Conservation (phyloP, 2,329 filamentous ascomycete genomes). For the Fusarium algeriense region DNA sequence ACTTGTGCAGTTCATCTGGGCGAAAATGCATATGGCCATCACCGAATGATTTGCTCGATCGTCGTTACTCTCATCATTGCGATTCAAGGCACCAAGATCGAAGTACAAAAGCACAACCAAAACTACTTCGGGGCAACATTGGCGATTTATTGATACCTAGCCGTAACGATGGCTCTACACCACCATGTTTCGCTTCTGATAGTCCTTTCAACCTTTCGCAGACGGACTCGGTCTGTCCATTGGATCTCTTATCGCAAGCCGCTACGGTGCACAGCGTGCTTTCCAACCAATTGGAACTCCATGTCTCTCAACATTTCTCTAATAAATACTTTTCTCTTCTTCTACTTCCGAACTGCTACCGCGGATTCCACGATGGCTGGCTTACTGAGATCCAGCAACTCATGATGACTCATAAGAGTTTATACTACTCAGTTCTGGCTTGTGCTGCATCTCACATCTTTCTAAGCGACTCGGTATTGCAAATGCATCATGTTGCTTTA, state of each 20-base stretch:
- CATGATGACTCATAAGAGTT: conserved; percentile 44
- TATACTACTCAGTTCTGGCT: conserved; percentile 49
- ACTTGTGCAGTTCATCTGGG: conserved; percentile 1
- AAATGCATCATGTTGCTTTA: conserved; percentile 40
- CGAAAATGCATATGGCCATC: conserved; percentile 33
- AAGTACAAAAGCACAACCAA: neutral
- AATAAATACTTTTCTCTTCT: conserved; percentile 40
- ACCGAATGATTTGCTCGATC: conserved; percentile 26
- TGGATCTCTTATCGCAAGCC: conserved; percentile 12
- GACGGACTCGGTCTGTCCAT: neutral
- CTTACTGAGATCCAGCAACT: conserved; percentile 47
- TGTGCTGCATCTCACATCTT: conserved; percentile 46
- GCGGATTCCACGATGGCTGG: conserved; percentile 48
- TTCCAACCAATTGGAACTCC: conserved; percentile 25
- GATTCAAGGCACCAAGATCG: conserved; percentile 15
- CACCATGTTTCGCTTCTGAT: rapidly evolving
- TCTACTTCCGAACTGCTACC: conserved; percentile 48
- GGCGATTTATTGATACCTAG: neutral
- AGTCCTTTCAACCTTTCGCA: no score
- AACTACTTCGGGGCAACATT: neutral
- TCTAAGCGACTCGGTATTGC: conserved; percentile 23
- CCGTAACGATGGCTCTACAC: rapidly evolving
- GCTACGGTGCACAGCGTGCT: conserved; percentile 14
- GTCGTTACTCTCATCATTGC: conserved; percentile 23
- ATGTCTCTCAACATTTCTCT: conserved; percentile 39